Conservation (phyloP, 2,329 filamentous ascomycete genomes). For the Penicillium sp. region DNA sequence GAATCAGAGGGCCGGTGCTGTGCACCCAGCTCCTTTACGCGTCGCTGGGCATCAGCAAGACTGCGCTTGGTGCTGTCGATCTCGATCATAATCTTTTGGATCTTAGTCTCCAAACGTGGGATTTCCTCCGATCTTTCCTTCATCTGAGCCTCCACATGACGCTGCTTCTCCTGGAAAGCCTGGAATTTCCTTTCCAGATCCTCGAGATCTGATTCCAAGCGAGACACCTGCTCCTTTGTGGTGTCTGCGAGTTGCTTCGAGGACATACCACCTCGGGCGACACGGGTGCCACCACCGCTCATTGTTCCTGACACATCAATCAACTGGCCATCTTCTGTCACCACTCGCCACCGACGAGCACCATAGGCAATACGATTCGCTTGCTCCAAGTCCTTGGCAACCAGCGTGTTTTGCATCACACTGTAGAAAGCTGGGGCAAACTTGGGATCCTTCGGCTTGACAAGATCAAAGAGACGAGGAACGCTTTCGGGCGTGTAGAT, state of each 20-base stretch:
- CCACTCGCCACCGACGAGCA: conserved; percentile 89
- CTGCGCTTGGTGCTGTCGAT: conserved; percentile 84
- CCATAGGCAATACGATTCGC: conserved; percentile 97
- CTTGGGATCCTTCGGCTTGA: conserved; percentile 81
- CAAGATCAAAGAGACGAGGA: conserved; percentile 86
- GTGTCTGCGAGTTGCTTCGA: conserved; percentile 88
- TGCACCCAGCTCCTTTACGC: conserved; percentile 78
- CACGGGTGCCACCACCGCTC: conserved; percentile 91
- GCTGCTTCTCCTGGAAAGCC: conserved; percentile 80
- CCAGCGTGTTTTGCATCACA: conserved; percentile 90
- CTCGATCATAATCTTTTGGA: conserved; percentile 87
- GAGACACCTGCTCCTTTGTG: conserved; percentile 81
- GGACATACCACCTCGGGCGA: conserved; percentile 93
- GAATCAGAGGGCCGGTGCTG: conserved; percentile 78
- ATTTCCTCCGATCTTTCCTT: conserved; percentile 74
- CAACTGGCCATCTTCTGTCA: conserved; percentile 89
- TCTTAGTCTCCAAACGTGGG: conserved; percentile 80
- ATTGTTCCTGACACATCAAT: conserved; percentile 99
- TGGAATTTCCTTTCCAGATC: conserved; percentile 78
- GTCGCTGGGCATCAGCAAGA: conserved; percentile 76
- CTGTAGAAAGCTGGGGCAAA: conserved; percentile 94
- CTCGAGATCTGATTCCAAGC: conserved; percentile 85
- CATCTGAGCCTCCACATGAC: conserved; percentile 72
- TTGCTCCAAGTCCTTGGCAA: conserved; percentile 89
- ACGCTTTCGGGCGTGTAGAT: conserved; percentile 91